Evolutionary conservation across 352 stramenopile species (phyloP).

Genomic region (Pythium vanterpoolii): DNA sequence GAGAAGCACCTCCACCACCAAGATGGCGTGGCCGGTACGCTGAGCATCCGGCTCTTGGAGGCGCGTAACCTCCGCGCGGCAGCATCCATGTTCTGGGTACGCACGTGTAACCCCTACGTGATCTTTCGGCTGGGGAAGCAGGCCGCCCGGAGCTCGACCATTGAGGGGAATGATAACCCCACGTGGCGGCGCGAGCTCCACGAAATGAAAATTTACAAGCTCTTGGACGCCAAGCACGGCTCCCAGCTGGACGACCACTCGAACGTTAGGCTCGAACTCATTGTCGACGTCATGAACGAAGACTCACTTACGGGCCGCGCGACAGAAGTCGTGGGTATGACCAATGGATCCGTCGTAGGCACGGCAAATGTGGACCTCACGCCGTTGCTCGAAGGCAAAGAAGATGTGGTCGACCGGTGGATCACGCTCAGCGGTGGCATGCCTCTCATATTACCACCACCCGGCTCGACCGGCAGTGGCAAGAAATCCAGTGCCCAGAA

Average conservation of each 20-base stretch:
- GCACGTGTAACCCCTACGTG: conserved; percentile 81
- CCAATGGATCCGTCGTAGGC: conserved; percentile 71
- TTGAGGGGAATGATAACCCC: conserved; percentile 67
- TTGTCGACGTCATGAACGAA: conserved; percentile 81
- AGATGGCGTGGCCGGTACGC: conserved; percentile 61
- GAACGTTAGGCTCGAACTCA: conserved; percentile 67
- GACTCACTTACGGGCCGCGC: conserved; percentile 73
- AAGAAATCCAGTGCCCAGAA: conserved; percentile 26
- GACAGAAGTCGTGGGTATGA: conserved; percentile 75
- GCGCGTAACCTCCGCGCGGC: conserved; percentile 66
- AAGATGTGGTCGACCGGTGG: conserved; percentile 79
- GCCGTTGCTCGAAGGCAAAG: conserved; percentile 63
- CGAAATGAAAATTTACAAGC: conserved; percentile 73
- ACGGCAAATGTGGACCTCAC: conserved; percentile 69
- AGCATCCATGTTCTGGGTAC: conserved; percentile 80
- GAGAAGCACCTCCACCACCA: conserved; percentile 80
- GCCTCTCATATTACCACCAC: conserved; percentile 6
- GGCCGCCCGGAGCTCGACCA: conserved; percentile 62
- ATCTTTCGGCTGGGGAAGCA: conserved; percentile 80
- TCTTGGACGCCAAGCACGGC: conserved; percentile 47
- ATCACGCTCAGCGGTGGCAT: conserved; percentile 58
- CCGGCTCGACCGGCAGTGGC: not conserved
- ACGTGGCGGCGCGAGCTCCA: conserved; percentile 71
- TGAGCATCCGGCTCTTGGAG: conserved; percentile 70
- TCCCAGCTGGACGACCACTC: conserved; percentile 57